Evolutionary conservation across 768 basidiomycete species (phyloP).

Genomic region (Rhizopogon roseolus): DNA sequence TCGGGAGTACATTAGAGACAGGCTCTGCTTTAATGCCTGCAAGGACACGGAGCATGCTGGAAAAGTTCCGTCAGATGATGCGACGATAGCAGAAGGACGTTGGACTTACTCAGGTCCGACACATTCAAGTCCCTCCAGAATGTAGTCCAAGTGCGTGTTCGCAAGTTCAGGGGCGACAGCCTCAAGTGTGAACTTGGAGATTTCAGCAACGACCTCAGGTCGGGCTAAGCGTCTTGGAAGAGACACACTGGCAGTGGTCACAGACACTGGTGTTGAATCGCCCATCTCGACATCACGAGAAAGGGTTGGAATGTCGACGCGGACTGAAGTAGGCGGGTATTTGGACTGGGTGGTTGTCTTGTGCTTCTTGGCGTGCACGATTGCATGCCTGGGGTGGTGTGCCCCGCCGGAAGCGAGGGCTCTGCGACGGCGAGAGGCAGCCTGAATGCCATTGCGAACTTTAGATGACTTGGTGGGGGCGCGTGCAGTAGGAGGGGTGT

Average conservation of each 20-base stretch:
- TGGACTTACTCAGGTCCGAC: constrained; percentile 23
- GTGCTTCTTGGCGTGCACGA: constrained; percentile 36
- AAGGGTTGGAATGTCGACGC: constrained; percentile 25
- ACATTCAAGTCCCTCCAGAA: constrained; percentile 21
- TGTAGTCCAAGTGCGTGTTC: constrained; percentile 16
- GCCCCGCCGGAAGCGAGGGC: constrained; percentile 25
- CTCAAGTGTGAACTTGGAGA: constrained; percentile 11
- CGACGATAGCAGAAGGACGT: neutral
- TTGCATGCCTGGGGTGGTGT: constrained; percentile 27
- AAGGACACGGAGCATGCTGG: constrained; percentile 27
- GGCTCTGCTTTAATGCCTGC: constrained; percentile 20
- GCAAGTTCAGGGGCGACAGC: constrained; percentile 23
- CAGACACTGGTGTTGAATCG: constrained; percentile 6
- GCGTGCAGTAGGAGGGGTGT: constrained; percentile 24
- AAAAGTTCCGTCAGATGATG: constrained; percentile 7
- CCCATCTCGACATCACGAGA: neutral
- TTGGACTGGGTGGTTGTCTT: constrained; percentile 14
- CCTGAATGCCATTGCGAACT: constrained; percentile 25
- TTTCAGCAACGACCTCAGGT: constrained; percentile 7
- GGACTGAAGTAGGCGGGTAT: constrained; percentile 14
- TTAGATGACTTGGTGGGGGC: constrained; percentile 8
- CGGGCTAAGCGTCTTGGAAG: constrained; percentile 23
- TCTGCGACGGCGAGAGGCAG: constrained; percentile 34
- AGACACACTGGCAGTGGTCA: constrained; percentile 3
- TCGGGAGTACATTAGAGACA: constrained; percentile 19